Evolutionary conservation across 2,329 filamentous ascomycete genomes (phyloP).

Genomic region (Daldinia sp.): DNA sequence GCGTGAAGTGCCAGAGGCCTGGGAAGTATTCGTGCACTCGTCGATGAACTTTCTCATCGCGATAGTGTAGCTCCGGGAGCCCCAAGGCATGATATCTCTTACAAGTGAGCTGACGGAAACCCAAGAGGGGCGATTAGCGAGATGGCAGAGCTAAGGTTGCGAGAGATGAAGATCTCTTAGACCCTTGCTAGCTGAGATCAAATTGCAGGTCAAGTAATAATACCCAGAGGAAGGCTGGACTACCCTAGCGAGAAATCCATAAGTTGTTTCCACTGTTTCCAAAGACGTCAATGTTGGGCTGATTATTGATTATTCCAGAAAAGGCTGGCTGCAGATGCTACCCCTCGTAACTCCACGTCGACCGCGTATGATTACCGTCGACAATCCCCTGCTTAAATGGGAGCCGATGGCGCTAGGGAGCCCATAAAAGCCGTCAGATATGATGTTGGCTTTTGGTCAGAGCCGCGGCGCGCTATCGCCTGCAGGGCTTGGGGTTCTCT

Average conservation of each 20-base stretch:
- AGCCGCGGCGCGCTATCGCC: slow-evolving; percentile 39
- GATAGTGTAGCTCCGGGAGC: slow-evolving; percentile 33
- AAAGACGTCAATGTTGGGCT: slow-evolving; percentile 40
- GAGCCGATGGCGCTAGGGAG: slow-evolving; percentile 37
- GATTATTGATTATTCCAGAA: slow-evolving; percentile 38
- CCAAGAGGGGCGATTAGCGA: slow-evolving; percentile 37
- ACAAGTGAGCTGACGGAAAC: slow-evolving; percentile 31
- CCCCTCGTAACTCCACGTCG: slow-evolving; percentile 40
- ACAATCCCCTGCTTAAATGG: slow-evolving; percentile 35
- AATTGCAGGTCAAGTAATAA: slow-evolving; percentile 36
- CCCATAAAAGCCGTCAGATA: slow-evolving; percentile 38
- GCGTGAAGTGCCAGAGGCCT: slow-evolving; percentile 3
- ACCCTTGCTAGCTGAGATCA: slow-evolving; percentile 35
- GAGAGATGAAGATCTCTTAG: slow-evolving; percentile 38
- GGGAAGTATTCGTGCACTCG: slow-evolving; percentile 22
- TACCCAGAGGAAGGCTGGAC: slow-evolving; percentile 34
- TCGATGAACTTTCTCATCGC: slow-evolving; percentile 35
- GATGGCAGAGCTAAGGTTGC: slow-evolving; percentile 35
- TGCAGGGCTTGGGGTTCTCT: slow-evolving; percentile 29
- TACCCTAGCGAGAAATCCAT: slow-evolving; percentile 30
- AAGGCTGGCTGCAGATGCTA: slow-evolving; percentile 40
- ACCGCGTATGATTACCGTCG: slow-evolving; percentile 40
- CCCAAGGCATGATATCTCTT: slow-evolving; percentile 38
- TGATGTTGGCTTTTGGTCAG: slow-evolving; percentile 37
- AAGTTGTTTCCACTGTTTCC: slow-evolving; percentile 34